Evolutionary conservation across 2,329 filamentous ascomycete species (phyloP).

Genomic region (Neofusicoccum umdonicola): DNA sequence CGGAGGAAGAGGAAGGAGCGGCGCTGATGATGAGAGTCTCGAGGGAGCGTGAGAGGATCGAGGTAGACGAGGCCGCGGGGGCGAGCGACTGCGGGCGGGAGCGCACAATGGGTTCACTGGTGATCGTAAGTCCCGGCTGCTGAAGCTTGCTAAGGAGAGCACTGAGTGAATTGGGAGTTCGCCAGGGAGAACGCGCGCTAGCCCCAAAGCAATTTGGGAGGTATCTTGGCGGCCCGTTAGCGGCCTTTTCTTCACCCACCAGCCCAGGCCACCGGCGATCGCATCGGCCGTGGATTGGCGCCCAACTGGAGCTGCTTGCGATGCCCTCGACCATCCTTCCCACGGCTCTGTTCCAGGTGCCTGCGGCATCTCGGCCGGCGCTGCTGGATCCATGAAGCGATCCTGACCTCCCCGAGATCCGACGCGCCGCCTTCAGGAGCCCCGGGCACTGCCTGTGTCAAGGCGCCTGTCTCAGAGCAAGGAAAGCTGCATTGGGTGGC

Average conservation of each 20-base stretch:
- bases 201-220: not conserved
- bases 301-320: constrained; percentile 8
- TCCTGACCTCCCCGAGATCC: constrained; percentile 3
- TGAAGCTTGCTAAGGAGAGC: constrained; percentile 8
- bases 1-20: constrained; percentile 17
- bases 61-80: constrained; percentile 14
- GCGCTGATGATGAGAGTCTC: not conserved
- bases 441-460: constrained; percentile 12
- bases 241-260: not conserved
- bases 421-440: constrained; percentile 20
- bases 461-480: constrained; percentile 6
- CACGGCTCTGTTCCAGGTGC: not conserved
- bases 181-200: not conserved
- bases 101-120: constrained; percentile 9
- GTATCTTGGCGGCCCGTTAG: not conserved
- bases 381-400: constrained; percentile 3
- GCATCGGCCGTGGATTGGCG: not conserved
- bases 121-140: constrained; percentile 9
- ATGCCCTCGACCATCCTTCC: not conserved
- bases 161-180: not conserved
- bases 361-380: constrained; percentile 7
- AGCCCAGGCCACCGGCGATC: not conserved
- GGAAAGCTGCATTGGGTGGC: not conserved
- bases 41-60: constrained; percentile 6
- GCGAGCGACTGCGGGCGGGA: constrained; percentile 11